Evolutionary conservation across 2,329 filamentous ascomycete species (phyloP).

Genomic region (Neofusicoccum cordaticola): DNA sequence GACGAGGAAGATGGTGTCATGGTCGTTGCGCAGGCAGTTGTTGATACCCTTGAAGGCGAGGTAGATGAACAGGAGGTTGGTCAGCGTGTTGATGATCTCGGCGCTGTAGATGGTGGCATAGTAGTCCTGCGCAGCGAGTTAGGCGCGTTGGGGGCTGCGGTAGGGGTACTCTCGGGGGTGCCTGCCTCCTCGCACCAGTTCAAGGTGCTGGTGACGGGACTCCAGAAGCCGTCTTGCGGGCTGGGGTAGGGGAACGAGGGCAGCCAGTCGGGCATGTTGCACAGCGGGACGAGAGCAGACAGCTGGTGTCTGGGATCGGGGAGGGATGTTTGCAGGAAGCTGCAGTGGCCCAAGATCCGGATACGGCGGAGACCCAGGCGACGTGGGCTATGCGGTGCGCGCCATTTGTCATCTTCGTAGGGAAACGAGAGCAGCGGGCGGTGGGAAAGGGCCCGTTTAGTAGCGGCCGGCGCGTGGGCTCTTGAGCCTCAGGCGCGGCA

Average conservation of each 20-base stretch:
- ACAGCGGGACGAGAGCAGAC: background rate
- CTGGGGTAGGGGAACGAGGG: conserved; percentile 51
- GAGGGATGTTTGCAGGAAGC: conserved; percentile 2
- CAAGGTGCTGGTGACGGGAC: conserved; percentile 66
- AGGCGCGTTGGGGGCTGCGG: background rate
- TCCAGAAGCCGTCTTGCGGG: conserved; percentile 61
- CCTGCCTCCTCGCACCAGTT: conserved; percentile 78
- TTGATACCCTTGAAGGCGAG: conserved; percentile 72
- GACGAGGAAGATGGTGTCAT: conserved; percentile 73
- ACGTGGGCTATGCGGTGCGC: background rate
- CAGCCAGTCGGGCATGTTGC: conserved; percentile 36
- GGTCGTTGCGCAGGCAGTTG: conserved; percentile 68
- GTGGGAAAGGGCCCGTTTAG: background rate
- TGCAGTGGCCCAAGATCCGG: background rate
- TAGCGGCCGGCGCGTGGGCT: too few relatives aligned
- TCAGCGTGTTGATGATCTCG: conserved; percentile 76
- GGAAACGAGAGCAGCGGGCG: background rate
- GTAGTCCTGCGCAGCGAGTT: conserved; percentile 56
- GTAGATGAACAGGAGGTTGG: conserved; percentile 78
- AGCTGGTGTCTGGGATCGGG: background rate
- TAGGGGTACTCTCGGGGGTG: background rate
- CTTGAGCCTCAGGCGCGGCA: background rate
- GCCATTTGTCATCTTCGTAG: conserved; percentile 13
- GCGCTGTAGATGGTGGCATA: conserved; percentile 73
- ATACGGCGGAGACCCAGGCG: conserved; percentile 10